Evolutionary conservation across 2,329 filamentous ascomycete genomes (phyloP).

Genomic region (Penicillium vulpinum): DNA sequence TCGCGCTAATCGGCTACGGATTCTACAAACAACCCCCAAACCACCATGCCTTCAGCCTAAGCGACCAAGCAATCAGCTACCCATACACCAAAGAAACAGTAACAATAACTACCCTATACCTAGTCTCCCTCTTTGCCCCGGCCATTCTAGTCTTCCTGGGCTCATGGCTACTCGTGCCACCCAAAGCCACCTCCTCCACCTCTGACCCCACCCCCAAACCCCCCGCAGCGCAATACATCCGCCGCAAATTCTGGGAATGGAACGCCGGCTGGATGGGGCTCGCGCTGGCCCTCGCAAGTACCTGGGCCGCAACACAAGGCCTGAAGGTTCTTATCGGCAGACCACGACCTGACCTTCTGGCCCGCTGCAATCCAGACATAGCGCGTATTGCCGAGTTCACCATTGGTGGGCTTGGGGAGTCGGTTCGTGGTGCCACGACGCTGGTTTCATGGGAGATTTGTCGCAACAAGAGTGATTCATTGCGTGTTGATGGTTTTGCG

Average conservation of each 20-base stretch:
- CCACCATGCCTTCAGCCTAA: slow-evolving; percentile 68
- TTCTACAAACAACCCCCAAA: slow-evolving; percentile 64
- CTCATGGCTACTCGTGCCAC: slow-evolving; percentile 69
- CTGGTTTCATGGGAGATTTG: slow-evolving; percentile 79
- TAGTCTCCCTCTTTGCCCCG: slow-evolving; percentile 66
- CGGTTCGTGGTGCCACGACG: slow-evolving; percentile 58
- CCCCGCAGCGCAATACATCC: slow-evolving; percentile 67
- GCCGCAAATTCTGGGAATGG: slow-evolving; percentile 85
- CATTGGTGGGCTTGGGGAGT: slow-evolving; percentile 61
- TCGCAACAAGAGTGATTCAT: slow-evolving; percentile 57
- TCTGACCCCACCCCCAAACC: slow-evolving; percentile 44
- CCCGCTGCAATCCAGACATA: slow-evolving; percentile 75
- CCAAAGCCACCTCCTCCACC: slow-evolving; percentile 56
- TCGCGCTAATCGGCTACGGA: slow-evolving; percentile 59
- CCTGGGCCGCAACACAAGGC: slow-evolving; percentile 79
- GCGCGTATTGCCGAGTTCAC: slow-evolving; percentile 59
- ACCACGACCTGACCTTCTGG: slow-evolving; percentile 63
- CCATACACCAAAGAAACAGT: slow-evolving; percentile 75
- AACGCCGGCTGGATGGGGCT: slow-evolving; percentile 84
- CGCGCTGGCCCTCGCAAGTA: slow-evolving; percentile 66
- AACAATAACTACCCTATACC: slow-evolving; percentile 62
- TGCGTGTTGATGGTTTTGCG: slow-evolving; percentile 76
- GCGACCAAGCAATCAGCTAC: slow-evolving; percentile 76
- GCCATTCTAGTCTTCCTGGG: slow-evolving; percentile 67
- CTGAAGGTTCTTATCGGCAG: slow-evolving; percentile 75